Evolutionary conservation across 371 early-diverging fungal species (phyloP).

Genomic region (Lichtheimia hyalospora): DNA sequence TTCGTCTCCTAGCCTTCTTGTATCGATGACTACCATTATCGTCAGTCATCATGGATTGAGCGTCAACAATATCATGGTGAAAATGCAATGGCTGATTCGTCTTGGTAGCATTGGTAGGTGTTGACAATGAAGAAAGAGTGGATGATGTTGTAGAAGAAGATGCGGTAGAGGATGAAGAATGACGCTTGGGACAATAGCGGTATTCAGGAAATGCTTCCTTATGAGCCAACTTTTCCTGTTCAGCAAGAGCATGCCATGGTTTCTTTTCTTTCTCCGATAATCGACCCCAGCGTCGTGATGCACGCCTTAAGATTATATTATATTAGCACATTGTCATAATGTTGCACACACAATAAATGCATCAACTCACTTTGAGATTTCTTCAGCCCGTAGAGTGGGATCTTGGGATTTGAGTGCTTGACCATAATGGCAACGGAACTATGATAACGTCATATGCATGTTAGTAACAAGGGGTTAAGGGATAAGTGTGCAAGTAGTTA

Average conservation of each 20-base stretch:
- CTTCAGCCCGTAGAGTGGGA: constrained; percentile 35
- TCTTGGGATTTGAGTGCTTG: constrained; percentile 35
- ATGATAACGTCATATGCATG: background rate
- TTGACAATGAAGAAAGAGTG: constrained; percentile 8
- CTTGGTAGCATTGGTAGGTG: constrained; percentile 9
- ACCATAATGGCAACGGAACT: constrained; percentile 40
- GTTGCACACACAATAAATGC: background rate
- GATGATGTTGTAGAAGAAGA: constrained; percentile 9
- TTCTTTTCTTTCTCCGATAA: constrained; percentile 42
- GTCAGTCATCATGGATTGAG: background rate
- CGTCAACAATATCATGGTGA: background rate
- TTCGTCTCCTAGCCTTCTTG: constrained; percentile 18
- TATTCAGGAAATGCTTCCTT: constrained; percentile 48
- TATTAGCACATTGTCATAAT: background rate
- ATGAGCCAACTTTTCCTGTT: constrained; percentile 44
- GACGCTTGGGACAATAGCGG: constrained; percentile 40
- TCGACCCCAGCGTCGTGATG: constrained; percentile 37
- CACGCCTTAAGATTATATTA: constrained; percentile 24
- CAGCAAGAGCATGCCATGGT: constrained; percentile 45
- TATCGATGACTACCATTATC: constrained; percentile 6
- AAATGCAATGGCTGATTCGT: background rate
- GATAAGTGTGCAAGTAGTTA: background rate
- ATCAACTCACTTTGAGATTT: constrained; percentile 34
- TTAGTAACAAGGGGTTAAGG: no score
- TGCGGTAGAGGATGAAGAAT: constrained; percentile 18